These are phyloP conservation scores for Lepiota brunneoincarnata DNA, from an alignment of 768 basidiomycete genomes.

Conservation along the genomic window DNA sequence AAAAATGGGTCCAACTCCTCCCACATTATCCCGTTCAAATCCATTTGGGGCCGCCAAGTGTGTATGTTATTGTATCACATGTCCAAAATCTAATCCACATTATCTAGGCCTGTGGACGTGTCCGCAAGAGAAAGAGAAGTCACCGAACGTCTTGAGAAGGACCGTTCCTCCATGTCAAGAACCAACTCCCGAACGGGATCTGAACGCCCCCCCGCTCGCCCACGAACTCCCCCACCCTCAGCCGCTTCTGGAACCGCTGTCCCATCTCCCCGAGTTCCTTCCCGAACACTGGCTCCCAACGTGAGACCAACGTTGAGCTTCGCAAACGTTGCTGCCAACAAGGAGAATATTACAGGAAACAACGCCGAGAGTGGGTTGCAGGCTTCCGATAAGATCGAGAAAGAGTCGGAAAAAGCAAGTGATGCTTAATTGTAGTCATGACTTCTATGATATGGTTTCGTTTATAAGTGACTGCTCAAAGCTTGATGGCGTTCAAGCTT, in stretches of 20 bases:
- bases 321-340: constrained; percentile 68
- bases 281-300: constrained; percentile 37
- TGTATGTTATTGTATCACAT: constrained; percentile 15
- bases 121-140: constrained; percentile 74
- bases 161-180: constrained; percentile 52
- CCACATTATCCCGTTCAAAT: constrained; percentile 48
- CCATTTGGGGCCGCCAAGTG: constrained; percentile 90
- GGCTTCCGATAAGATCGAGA: background rate
- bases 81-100: background rate
- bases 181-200: constrained; percentile 48
- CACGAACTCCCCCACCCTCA: constrained; percentile 31
- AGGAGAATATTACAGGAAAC: constrained; percentile 26
- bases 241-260: constrained; percentile 23
- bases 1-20: constrained; percentile 52
- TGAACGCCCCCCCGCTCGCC: constrained; percentile 37
- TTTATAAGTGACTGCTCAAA: constrained; percentile 1
- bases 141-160: constrained; percentile 65
- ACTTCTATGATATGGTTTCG: background rate
- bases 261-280: constrained; percentile 26
- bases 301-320: constrained; percentile 80
- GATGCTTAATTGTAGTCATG: constrained; percentile 12
- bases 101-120: constrained; percentile 80
- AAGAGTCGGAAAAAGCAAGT: constrained; percentile 17
- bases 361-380: constrained; percentile 15
- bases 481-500: background rate